A percentile compares a stretch with the other conserved stretches of the same genome.
These are phyloP conservation scores for Carex pumila DNA, from an alignment of 176 grass and related monocot species.

Conservation along the genomic window DNA sequence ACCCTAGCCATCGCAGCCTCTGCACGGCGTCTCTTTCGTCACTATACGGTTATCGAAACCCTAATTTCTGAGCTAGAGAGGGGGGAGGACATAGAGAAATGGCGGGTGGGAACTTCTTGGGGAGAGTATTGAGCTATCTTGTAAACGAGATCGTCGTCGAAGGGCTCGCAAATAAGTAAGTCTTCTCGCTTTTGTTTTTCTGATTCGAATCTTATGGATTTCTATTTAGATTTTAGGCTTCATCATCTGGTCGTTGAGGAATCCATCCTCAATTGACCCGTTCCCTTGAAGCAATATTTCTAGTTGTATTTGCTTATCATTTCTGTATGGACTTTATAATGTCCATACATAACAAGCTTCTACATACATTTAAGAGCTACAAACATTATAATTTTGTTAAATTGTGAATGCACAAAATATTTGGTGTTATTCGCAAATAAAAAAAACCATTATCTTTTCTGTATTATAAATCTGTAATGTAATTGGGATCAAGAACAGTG, in stretches of 20 bases:
- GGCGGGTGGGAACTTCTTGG: slow-evolving; percentile 34
- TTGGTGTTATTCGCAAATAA: not conserved
- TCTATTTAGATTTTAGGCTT: slow-evolving; percentile 25
- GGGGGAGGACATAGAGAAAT: slow-evolving; percentile 7
- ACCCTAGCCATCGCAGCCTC: not conserved
- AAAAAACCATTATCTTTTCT: not conserved
- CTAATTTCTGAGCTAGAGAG: slow-evolving; percentile 31
- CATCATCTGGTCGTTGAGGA: slow-evolving; percentile 68
- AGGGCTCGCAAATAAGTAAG: slow-evolving; percentile 41
- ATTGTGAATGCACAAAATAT: not conserved
- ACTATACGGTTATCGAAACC: slow-evolving; percentile 44
- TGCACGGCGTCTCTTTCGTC: slow-evolving; percentile 16
- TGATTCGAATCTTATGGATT: not conserved
- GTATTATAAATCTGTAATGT: not conserved
- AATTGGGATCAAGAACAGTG: slow-evolving; percentile 8
- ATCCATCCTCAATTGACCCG: slow-evolving; percentile 44
- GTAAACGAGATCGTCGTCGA: slow-evolving; percentile 41
- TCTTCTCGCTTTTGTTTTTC: not conserved
- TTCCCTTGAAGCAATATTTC: slow-evolving; percentile 80
- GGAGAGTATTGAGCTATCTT: slow-evolving; percentile 27
- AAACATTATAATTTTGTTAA: not conserved
- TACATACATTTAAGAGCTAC: slow-evolving; percentile 43
- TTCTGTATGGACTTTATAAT: not conserved
- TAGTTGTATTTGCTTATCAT: slow-evolving; percentile 42
- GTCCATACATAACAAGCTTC: slow-evolving; percentile 9